Conservation (phyloP, 2,329 filamentous ascomycete genomes). For the Penicillium brasilianum region DNA sequence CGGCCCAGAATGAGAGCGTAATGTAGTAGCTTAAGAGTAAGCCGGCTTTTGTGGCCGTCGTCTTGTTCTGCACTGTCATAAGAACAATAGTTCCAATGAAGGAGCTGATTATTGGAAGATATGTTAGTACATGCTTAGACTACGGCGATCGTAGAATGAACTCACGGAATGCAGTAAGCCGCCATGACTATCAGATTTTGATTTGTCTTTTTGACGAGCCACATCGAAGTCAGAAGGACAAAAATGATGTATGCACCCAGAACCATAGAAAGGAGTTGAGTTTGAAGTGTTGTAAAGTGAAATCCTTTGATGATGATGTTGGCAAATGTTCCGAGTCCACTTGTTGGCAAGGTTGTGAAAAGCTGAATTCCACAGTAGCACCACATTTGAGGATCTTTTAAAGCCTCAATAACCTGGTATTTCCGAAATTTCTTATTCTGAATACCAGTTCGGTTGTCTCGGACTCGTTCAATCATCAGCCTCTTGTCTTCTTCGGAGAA, state of each 20-base stretch:
- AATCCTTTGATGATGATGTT: constrained; percentile 15
- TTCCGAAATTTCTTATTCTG: constrained; percentile 22
- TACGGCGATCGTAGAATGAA: neutral
- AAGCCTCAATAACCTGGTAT: constrained; percentile 19
- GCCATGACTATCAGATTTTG: constrained; percentile 3
- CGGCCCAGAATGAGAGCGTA: constrained; percentile 11
- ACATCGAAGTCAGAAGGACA: constrained; percentile 10
- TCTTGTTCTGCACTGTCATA: constrained; percentile 1
- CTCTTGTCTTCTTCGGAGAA: constrained; percentile 44
- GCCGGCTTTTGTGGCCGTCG: neutral
- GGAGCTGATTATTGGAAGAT: neutral
- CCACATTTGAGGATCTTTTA: constrained; percentile 22
- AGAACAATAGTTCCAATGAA: constrained; percentile 3
- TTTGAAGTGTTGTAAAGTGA: constrained; percentile 11
- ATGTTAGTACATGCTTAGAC: neutral
- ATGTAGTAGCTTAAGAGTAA: constrained; percentile 13
- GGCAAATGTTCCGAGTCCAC: constrained; percentile 13
- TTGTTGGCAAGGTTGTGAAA: constrained; percentile 4
- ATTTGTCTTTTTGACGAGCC: constrained; percentile 6
- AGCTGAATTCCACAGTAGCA: constrained; percentile 1
- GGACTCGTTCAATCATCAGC: constrained; percentile 29
- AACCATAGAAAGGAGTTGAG: constrained; percentile 14
- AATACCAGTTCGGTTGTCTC: constrained; percentile 30
- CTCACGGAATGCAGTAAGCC: neutral
- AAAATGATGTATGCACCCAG: constrained; percentile 10